phyloP scores from a whole-genome alignment of 768 basidiomycete genomes.

The Hysterangium stoloniferum region DNA sequence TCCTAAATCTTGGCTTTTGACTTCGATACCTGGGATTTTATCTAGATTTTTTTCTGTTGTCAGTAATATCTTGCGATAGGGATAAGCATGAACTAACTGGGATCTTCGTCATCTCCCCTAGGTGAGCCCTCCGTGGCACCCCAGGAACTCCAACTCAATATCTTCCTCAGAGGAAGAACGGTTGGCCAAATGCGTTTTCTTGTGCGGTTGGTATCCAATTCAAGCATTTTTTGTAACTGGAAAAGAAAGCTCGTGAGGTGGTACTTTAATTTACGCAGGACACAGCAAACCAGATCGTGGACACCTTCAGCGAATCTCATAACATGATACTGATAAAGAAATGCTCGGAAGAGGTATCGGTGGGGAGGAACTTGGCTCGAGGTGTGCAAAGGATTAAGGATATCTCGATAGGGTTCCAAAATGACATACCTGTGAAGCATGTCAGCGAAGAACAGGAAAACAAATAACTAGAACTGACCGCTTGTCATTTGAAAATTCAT shows the following conservation, averaged over 20 bases:
- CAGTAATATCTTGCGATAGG: not conserved
- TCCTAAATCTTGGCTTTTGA: constrained; percentile 43
- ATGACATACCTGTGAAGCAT: constrained; percentile 33
- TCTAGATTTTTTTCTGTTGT: constrained; percentile 25
- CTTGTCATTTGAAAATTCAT: constrained; percentile 40
- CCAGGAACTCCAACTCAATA: constrained; percentile 39
- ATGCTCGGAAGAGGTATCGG: constrained; percentile 65
- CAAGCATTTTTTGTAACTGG: constrained; percentile 51
- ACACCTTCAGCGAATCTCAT: constrained; percentile 30
- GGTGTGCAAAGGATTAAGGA: constrained; percentile 32
- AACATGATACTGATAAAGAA: constrained; percentile 57
- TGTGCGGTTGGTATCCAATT: constrained; percentile 42
- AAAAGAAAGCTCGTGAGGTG: no score
- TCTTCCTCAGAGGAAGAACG: constrained; percentile 22
- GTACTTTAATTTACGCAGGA: not conserved
- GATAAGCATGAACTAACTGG: constrained; percentile 27
- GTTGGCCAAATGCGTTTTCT: constrained; percentile 53
- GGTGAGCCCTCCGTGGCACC: constrained; percentile 37
- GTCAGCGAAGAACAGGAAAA: not conserved
- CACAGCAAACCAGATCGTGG: constrained; percentile 30
- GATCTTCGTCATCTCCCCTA: constrained; percentile 61
- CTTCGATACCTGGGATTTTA: constrained; percentile 47
- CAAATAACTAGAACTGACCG: constrained; percentile 33
- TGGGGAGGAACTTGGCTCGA: constrained; percentile 46
- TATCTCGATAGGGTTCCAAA: constrained; percentile 52